Evolutionary conservation across 2,329 filamentous ascomycete genomes (phyloP), one percentile per base, ranked within the genome.

Genomic region (Epichloe sp.): DNA sequence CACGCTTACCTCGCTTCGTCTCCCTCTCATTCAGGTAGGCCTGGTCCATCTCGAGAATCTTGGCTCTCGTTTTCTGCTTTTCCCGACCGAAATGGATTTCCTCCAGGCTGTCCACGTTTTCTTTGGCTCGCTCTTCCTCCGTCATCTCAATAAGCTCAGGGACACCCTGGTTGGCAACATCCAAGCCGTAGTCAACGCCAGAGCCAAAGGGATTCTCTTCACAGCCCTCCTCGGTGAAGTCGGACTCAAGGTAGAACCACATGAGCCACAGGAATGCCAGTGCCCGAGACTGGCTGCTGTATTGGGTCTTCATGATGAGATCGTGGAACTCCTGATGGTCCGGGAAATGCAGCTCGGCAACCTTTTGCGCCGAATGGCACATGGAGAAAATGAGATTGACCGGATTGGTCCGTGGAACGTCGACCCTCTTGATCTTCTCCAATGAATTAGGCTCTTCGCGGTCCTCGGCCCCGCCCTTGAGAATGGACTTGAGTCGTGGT

Each of bases 211-310:
- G 93, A 61, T 98, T 98, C 59, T 87, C 84, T 46, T 88, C 77
- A 44, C 88, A 91, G 51, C 87, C 88, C 60, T 95, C 87, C 59
- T 85, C 82, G 0, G 87, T 87, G 59, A 96, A 97, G 64, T 96
- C 88, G 31, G 90, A 95, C 65, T 98, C 93, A 17, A 98, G 77
- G 63, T 98, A 97, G 74, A 93, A 96, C 93, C 93, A 98, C 82
- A 98, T 94, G 56, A 98, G 74, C 93, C 93, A 98, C 19, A 98
- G 71, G 59, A 98, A 98, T 0, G 91, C 91, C 44, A 74, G 82
- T 1, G 93, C 90, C 55, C 93, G 80, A 55, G 88, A 95, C 58
- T 75, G 71, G 67, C 90, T 97, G 52, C 83, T 88, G 54, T 88
- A 78, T 23, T 86, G 85, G 1, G 84, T 83, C 62, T 88, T 84